Evolutionary conservation across 306 rosid genomes (phyloP).

Genomic region (Citrullus colocynthis): DNA sequence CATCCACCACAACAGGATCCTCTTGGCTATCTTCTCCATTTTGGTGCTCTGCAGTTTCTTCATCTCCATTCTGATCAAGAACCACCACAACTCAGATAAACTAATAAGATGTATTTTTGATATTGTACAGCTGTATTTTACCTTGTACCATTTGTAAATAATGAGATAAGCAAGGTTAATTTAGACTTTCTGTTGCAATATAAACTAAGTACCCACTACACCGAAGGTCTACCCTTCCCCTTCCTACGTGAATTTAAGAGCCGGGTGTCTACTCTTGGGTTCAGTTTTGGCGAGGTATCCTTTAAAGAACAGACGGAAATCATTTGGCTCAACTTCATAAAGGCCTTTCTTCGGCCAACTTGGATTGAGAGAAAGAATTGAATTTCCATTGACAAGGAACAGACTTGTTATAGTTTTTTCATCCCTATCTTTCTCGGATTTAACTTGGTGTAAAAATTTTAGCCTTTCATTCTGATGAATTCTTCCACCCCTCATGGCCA

Average conservation of each 20-base stretch:
- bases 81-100: slow-evolving; percentile 12
- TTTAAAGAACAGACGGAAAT: not conserved
- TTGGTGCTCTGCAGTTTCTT: slow-evolving; percentile 12
- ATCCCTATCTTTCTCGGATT: not conserved
- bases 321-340: not conserved
- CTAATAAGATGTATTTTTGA: too few species aligned
- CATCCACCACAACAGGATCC: slow-evolving; percentile 25
- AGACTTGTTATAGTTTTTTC: too few species aligned
- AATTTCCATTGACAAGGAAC: not conserved
- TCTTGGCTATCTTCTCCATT: slow-evolving; percentile 22
- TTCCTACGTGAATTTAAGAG: not conserved
- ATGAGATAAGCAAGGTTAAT: too few species aligned
- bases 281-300: not conserved
- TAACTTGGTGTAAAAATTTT: not conserved
- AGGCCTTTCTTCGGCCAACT: not conserved
- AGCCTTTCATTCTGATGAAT: not conserved
- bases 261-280: not conserved
- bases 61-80: slow-evolving; percentile 16
- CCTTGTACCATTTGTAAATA: too few species aligned
- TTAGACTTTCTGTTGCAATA: too few species aligned
- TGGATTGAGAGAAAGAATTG: not conserved
- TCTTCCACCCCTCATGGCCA: not conserved
- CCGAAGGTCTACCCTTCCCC: not conserved
- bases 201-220: not conserved
- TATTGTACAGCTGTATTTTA: too few species aligned